phyloP scores from a whole-genome alignment of 1,284 basidiomycete genomes.

The Calocybe gambosa region DNA sequence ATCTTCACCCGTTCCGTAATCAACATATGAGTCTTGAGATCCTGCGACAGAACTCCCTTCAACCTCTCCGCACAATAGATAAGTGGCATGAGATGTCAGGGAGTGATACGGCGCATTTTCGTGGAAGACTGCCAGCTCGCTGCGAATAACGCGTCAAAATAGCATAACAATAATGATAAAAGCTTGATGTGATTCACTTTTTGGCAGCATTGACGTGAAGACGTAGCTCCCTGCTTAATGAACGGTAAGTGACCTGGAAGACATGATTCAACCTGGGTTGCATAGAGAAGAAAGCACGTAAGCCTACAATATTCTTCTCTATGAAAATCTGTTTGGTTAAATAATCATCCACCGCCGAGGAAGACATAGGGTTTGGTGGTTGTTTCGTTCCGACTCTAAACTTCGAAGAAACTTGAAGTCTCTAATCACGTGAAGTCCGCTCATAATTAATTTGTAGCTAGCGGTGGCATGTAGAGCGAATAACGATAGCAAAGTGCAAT shows the following conservation, averaged over 20 bases:
- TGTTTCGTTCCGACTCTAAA: neutral
- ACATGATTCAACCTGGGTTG: slow-evolving; percentile 1
- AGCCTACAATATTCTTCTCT: slow-evolving; percentile 52
- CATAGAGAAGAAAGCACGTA: neutral
- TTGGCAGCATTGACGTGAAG: slow-evolving; percentile 72
- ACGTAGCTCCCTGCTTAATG: slow-evolving; percentile 58
- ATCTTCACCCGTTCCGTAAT: slow-evolving; percentile 23
- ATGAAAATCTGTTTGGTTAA: slow-evolving; percentile 21
- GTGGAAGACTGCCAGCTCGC: slow-evolving; percentile 58
- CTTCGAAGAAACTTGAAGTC: neutral
- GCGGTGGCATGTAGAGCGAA: neutral
- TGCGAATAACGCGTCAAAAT: slow-evolving; percentile 21
- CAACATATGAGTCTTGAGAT: slow-evolving; percentile 16
- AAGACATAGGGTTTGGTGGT: slow-evolving; percentile 12
- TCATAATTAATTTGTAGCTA: neutral
- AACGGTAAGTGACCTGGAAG: slow-evolving; percentile 65
- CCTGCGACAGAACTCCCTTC: slow-evolving; percentile 10
- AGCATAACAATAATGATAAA: neutral
- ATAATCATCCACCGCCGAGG: slow-evolving; percentile 14
- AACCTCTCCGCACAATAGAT: slow-evolving; percentile 54
- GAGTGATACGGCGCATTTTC: slow-evolving; percentile 33
- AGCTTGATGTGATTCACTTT: slow-evolving; percentile 36
- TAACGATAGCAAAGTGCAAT: slow-evolving; percentile 1
- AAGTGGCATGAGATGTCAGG: slow-evolving; percentile 54
- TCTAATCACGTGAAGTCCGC: neutral